Evolutionary conservation across 345 rosid species (phyloP), one percentile per base, ranked within the genome.

Genomic region (Citrus reticulata): DNA sequence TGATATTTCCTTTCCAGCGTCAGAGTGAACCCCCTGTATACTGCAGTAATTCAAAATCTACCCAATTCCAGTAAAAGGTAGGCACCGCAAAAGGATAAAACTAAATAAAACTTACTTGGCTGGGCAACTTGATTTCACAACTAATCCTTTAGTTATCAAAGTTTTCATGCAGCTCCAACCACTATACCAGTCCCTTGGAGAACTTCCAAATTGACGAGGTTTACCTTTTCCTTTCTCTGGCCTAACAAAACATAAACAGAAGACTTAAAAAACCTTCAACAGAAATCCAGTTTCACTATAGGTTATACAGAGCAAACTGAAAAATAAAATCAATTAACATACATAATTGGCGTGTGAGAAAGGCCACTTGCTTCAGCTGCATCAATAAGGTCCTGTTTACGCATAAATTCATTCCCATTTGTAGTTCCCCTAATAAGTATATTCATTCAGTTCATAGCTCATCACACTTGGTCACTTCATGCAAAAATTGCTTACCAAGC

Each of bases 111-210:
- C 82, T 55, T 87, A 95, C 99, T 92, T 95, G 78, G 98, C 98
- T 20, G 99, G 98, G 83, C 91, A 90, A 86, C 98, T 94, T 34
- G 95, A 92, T 85, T 90, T 95, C 77, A 88, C 94, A 68, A 94
- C 97, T 75, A 93, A 86, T 85, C 99, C 98, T 81, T 90, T 95
- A 4, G 85, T 83, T 83, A 92, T 86, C 87, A 94, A 85, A 54
- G 88, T 93, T 72, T 83, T 83, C 99, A 95, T 95, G 87, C 97
- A 94, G 84, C 82, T 94, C 99, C 99, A 95, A 84, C 98, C 98
- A 74, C 84, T 90, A 78, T 94, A 94, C 97, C 97, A 93, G 78
- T 91, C 97, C 83, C 90, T 91, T 57, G 88, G 66, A 77, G 98
- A 91, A 85, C 81, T 87, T 80, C 95, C 95, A 82, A 92, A 87